These are phyloP conservation scores for Mycena alexandri DNA, from an alignment of 768 basidiomycete genomes.

Conservation along the genomic window DNA sequence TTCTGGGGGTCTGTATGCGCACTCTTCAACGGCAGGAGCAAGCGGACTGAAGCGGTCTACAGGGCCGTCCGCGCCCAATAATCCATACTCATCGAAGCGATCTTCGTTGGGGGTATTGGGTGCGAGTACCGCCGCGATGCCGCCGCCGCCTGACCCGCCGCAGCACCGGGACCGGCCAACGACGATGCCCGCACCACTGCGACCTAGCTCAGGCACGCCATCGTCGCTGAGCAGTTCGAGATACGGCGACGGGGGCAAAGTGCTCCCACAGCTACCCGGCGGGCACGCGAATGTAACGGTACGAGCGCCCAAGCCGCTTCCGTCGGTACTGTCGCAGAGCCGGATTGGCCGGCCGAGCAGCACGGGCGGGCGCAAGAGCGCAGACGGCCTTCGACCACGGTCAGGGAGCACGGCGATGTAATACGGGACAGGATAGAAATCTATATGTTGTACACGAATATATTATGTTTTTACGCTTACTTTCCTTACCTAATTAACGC, in stretches of 20 bases:
- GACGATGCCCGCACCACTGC: constrained; percentile 50
- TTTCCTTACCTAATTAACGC: constrained; percentile 24
- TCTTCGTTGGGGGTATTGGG: constrained; percentile 64
- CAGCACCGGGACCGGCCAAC: constrained; percentile 47
- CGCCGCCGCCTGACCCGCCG: constrained; percentile 44
- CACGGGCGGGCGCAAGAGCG: constrained; percentile 49
- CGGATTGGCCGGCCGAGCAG: constrained; percentile 58
- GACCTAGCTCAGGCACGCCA: constrained; percentile 46
- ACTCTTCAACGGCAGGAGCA: constrained; percentile 52
- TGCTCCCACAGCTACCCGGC: constrained; percentile 58
- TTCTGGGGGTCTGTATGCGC: constrained; percentile 61
- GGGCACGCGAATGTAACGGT: constrained; percentile 61
- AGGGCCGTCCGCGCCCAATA: constrained; percentile 58
- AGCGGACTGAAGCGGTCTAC: constrained; percentile 72
- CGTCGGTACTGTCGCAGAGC: constrained; percentile 51
- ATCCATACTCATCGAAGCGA: constrained; percentile 61
- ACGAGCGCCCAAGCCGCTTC: constrained; percentile 57
- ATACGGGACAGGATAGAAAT: constrained; percentile 28
- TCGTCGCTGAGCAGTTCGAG: constrained; percentile 46
- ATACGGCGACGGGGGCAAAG: constrained; percentile 50
- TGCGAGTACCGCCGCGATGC: constrained; percentile 52
- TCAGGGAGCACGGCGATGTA: constrained; percentile 42
- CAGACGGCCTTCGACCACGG: constrained; percentile 48
- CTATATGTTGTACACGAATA: constrained; percentile 34
- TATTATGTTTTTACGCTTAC: constrained; percentile 36